Evolutionary conservation across 1,139 yeast genomes (phyloP), one percentile per base, ranked within the genome.

Genomic region (Kodamaea alishanica): DNA sequence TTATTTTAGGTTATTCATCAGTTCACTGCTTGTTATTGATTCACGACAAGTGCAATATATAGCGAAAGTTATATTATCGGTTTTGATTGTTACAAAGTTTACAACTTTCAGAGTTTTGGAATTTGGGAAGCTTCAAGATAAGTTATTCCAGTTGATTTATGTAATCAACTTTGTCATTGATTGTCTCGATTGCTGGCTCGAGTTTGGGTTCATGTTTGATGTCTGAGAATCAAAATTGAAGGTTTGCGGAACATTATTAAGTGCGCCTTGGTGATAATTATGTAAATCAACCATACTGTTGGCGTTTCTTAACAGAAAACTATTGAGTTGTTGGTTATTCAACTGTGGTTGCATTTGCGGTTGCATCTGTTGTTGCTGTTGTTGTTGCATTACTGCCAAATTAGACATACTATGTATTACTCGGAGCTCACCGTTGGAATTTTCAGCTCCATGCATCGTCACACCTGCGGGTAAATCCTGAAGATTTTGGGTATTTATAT

Each of bases 351-450:
- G 39, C 22, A 41, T 33, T 6, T 42, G 45, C 7, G 30, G 35
- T 26, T 35, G 39, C 12, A 27, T 24, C 20, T 34, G 39, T 24
- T 32, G 36, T 11, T 31, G 35, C 24, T 35, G 44, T 6, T 12
- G 28, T 28, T 47, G 48, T 32, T 48, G 48, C 42, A 48, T 41
- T 8, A 40, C 59, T 15, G 63, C 55, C 32, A 69, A 48, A 44
- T 69, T 67, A 0, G 73, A 55, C 65, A 67, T 66, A 44, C 74
- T 69, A 47, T 63, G 59, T 28, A 66, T 61, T 4, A 64, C 49
- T 28, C 74, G 48, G 27, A 67, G 52, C 39, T 63, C 66, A 6
- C 42, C 36, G 10, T 32, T 32, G 20, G 20, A 15, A 4, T 30
- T 27, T 28, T 34, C 40, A 5, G 15, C 22, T 15, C 27, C 37